Conservation (phyloP, 2,329 filamentous ascomycete species). For the Cladosporium oxysporum region DNA sequence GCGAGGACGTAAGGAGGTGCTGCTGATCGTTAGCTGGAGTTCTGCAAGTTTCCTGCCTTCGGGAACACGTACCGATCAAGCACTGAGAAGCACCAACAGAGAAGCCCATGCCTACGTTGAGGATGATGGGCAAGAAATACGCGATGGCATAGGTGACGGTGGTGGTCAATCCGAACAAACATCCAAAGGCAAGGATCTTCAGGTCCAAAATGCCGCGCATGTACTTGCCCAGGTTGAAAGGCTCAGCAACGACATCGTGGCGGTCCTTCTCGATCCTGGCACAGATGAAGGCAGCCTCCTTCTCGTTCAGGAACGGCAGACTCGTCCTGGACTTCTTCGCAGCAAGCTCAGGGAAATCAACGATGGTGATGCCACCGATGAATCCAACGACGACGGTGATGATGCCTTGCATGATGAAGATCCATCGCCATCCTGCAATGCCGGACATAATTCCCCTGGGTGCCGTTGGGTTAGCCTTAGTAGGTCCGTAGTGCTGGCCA, state of each 20-base stretch:
- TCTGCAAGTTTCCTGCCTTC: neutral
- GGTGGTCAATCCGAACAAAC: conserved; percentile 60
- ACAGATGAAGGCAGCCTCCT: conserved; percentile 53
- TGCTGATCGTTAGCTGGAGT: neutral
- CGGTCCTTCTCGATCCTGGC: conserved; percentile 55
- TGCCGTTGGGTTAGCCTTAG: conserved; percentile 30
- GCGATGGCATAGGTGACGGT: conserved; percentile 47
- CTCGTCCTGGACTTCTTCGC: conserved; percentile 40
- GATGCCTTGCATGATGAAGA: conserved; percentile 29
- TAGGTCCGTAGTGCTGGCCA: conserved; percentile 38
- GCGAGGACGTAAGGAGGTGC: conserved; percentile 40
- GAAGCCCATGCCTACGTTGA: conserved; percentile 40
- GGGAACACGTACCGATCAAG: conserved; percentile 28
- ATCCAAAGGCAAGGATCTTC: conserved; percentile 58
- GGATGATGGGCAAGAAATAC: conserved; percentile 43
- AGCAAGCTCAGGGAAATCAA: conserved; percentile 47
- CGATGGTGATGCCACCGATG: conserved; percentile 45
- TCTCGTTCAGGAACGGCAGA: conserved; percentile 47
- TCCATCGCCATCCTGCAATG: conserved; percentile 50
- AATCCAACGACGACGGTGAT: conserved; percentile 45
- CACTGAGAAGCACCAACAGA: conserved; percentile 34
- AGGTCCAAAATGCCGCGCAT: conserved; percentile 45
- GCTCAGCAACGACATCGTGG: conserved; percentile 51
- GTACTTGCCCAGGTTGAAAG: conserved; percentile 46
- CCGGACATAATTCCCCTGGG: conserved; percentile 35